phyloP scores from a whole-genome alignment of 805 yeast species.

The Sugiyamaella chiloensis region DNA sequence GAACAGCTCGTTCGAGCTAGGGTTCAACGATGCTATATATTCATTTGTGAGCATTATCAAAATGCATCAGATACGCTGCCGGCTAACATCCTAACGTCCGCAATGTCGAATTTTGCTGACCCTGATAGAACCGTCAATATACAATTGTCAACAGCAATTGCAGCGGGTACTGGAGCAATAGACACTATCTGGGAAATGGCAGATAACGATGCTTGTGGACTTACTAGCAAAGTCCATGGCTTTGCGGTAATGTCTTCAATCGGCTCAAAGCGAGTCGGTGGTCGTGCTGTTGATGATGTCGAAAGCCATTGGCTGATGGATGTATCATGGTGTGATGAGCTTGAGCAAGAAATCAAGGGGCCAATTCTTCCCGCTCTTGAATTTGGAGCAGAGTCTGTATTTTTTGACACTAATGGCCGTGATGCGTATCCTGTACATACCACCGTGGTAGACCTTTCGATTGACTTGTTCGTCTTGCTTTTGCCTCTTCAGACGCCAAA shows the following conservation, averaged over 20 bases:
- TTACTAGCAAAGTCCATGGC: conserved; percentile 37
- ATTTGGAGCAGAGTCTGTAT: conserved; percentile 24
- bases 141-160: conserved; percentile 30
- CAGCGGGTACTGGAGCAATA: conserved; percentile 27
- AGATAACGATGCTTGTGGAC: conserved; percentile 42
- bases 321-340: conserved; percentile 15
- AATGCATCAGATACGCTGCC: conserved; percentile 32
- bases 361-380: conserved; percentile 29
- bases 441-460: conserved; percentile 68
- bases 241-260: conserved; percentile 18
- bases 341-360: conserved; percentile 22
- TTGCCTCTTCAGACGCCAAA: conserved; percentile 71
- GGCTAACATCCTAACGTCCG: conserved; percentile 37
- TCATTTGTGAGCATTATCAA: conserved; percentile 27
- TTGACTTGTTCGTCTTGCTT: conserved; percentile 67
- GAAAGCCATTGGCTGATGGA: conserved; percentile 29
- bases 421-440: conserved; percentile 35
- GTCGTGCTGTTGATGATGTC: conserved; percentile 8
- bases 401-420: conserved; percentile 13
- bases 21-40: conserved; percentile 44
- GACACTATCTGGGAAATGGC: conserved; percentile 36
- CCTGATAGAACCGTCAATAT: conserved; percentile 28
- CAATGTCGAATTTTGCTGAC: conserved; percentile 33
- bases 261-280: conserved; percentile 22
- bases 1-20: conserved; percentile 42